Evolutionary conservation across 2,329 filamentous ascomycete species (phyloP), one percentile per base, ranked within the genome.

Genomic region (Phyllosticta citribraziliensis): DNA sequence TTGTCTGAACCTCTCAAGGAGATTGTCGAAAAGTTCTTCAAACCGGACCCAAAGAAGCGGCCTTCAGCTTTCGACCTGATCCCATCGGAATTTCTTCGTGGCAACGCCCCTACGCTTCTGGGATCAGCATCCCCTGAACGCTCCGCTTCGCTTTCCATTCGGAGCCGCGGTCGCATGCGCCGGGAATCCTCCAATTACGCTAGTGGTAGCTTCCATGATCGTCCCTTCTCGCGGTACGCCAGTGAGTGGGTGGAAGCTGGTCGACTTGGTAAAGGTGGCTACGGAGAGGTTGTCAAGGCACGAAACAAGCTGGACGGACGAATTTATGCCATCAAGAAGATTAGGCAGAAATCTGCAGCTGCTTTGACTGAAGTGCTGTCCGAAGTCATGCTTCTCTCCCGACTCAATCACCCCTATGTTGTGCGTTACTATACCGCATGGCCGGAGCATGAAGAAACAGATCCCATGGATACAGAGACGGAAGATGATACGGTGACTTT

Each of bases 241-340:
- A 88, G 88, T 68, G 94, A 97, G 67, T 99, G 96, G 74, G 86
- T 92, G 19, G 92, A 97, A 74, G 87, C 94, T 69, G 91, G 90
- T 14, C 84, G 89, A 4, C 80, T 99, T 12, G 94, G 94, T 2
- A 95, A 93, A 72, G 94, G 94, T 52, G 94, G 93, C 0, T 99
- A 96, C 74, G 94, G 94, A 5, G 91, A 97, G 74, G 94, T 99
- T 22, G 91, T 97, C 60, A 95, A 96, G 72, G 93, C 93, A 2
- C 84, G 93, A 33, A 96, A 96, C 73, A 96, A 94, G 75, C 84
- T 97, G 3, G 94, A 97, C 71, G 90, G 90, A 0, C 89, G 92
- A 62, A 87, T 95, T 52, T 99, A 97, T 74, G 94, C 94, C 19
- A 89, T 99, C 71, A 99, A 99, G 73, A 97, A 97, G 72, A 94